A percentile compares a stretch with the other conserved stretches of the same genome.
These are phyloP conservation scores for Murraya koenigii DNA, from an alignment of 345 rosid species.

Conservation along the genomic window DNA sequence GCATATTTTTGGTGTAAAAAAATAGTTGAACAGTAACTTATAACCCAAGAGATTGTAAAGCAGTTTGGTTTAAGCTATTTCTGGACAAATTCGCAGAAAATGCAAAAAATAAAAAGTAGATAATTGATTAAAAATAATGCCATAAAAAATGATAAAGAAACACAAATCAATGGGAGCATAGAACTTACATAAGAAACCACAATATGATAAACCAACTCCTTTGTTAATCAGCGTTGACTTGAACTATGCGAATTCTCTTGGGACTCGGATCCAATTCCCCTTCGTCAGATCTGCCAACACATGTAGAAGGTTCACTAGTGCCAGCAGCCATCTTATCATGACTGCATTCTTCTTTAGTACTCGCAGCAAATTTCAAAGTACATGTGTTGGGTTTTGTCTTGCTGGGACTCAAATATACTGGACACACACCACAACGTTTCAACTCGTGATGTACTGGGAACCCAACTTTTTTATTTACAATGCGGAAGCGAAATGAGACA, in stretches of 20 bases:
- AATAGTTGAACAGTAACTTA: too few species aligned
- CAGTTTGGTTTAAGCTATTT: too few species aligned
- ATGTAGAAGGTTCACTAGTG: neutral
- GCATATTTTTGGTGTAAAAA: too few species aligned
- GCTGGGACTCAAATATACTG: neutral
- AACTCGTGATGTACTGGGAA: accelerated
- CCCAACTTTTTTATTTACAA: accelerated
- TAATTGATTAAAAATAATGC: too few species aligned
- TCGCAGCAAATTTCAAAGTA: neutral
- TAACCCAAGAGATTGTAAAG: too few species aligned
- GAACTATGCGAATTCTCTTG: neutral
- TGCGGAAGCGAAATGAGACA: neutral
- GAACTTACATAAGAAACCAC: neutral
- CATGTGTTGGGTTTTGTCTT: neutral
- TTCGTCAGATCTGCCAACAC: neutral
- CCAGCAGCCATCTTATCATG: too few species aligned
- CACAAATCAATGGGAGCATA: neutral
- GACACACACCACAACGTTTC: neutral
- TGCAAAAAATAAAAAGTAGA: too few species aligned
- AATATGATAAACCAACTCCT: neutral
- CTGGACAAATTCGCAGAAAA: too few species aligned
- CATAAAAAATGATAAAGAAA: neutral
- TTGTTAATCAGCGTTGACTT: neutral
- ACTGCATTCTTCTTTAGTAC: too few species aligned
- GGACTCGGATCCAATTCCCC: neutral